These are phyloP conservation scores for Protomyces macrosporus DNA, from an alignment of 1,139 yeast species.

Conservation along the genomic window DNA sequence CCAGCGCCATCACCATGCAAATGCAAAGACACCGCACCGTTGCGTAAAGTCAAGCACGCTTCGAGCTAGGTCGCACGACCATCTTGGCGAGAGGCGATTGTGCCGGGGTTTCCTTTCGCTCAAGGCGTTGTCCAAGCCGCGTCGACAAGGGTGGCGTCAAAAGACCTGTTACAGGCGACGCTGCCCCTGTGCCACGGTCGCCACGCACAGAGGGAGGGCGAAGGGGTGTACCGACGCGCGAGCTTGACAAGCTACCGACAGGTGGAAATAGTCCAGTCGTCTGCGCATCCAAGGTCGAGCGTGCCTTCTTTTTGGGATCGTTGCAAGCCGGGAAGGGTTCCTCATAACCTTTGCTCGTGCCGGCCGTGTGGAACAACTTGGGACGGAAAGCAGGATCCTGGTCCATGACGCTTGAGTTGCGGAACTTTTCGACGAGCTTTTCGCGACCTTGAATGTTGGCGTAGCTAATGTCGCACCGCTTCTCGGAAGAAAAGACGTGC, in stretches of 20 bases:
- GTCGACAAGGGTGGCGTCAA: background rate
- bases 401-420: conserved; percentile 49
- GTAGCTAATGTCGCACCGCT: conserved; percentile 48
- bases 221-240: background rate
- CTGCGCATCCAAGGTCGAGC: conserved; percentile 40
- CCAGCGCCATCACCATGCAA: background rate
- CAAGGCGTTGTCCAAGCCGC: background rate
- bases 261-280: conserved; percentile 35
- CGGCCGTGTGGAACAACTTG: conserved; percentile 42
- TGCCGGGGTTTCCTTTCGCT: background rate
- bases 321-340: conserved; percentile 42
- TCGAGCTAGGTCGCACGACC: background rate
- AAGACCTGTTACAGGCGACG: background rate
- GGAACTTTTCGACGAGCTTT: conserved; percentile 46
- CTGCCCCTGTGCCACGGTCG: background rate
- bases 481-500: conserved; percentile 47
- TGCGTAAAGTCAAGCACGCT: no score
- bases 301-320: conserved; percentile 39
- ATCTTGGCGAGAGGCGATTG: background rate
- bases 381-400: conserved; percentile 47
- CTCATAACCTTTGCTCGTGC: conserved; percentile 42
- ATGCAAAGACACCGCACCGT: background rate
- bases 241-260: background rate
- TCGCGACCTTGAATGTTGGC: conserved; percentile 50
- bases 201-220: background rate